A percentile compares a stretch with the other conserved stretches of the same genome.
Evolutionary conservation across 371 early-diverging fungal species (phyloP).

Genomic region (Mucor irregularis): DNA sequence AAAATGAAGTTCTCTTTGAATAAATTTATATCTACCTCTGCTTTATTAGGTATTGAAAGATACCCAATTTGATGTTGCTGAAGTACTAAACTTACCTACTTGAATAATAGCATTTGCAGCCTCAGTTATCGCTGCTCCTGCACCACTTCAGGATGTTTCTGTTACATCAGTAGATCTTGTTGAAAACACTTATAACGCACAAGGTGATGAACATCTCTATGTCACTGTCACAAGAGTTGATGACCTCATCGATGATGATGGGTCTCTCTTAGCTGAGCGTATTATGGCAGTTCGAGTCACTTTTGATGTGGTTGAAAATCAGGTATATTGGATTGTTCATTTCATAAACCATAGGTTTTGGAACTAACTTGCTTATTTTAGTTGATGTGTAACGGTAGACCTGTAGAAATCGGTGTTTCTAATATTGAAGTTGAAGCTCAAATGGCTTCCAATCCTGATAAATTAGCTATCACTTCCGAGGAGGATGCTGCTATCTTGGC

Average conservation of each 20-base stretch:
- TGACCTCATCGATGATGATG: conserved; percentile 68
- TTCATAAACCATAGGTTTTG: not conserved
- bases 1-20: conserved; percentile 22
- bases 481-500: conserved; percentile 52
- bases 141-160: conserved; percentile 48
- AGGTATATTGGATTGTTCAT: conserved; percentile 29
- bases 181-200: conserved; percentile 26
- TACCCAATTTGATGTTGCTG: too few species aligned
- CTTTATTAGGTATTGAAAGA: conserved; percentile 23
- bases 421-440: conserved; percentile 63
- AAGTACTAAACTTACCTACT: too few species aligned
- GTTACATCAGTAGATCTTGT: conserved; percentile 47
- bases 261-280: conserved; percentile 64
- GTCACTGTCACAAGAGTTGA: conserved; percentile 74
- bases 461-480: conserved; percentile 48
- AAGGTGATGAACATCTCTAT: conserved; percentile 47
- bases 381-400: conserved; percentile 61
- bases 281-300: conserved; percentile 65
- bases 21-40: conserved; percentile 14
- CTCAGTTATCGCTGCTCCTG: conserved; percentile 39
- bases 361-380: conserved; percentile 16
- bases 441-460: conserved; percentile 48
- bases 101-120: conserved; percentile 20
- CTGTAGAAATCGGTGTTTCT: conserved; percentile 59
- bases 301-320: conserved; percentile 67